phyloP scores from a whole-genome alignment of 345 rosid species.

The Ricinus communis region DNA sequence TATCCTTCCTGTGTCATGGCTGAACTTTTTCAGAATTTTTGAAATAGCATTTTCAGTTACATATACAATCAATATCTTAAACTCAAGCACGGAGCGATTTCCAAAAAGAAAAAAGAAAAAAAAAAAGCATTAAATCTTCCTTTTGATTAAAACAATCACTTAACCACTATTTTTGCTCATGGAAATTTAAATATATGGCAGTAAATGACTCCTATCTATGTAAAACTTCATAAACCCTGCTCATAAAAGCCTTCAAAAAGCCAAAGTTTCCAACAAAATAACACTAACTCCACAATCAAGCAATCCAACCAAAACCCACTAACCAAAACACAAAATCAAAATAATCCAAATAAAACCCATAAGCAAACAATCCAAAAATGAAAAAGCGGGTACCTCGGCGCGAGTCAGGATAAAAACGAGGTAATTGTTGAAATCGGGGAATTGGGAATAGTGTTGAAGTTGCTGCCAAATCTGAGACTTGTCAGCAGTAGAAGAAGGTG shows the following conservation, averaged over 20 bases:
- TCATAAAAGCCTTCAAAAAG: neutral
- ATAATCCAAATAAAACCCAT: neutral
- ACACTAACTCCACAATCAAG: neutral
- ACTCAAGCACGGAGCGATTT: too few species aligned
- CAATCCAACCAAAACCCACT: conserved; percentile 15
- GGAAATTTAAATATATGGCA: too few species aligned
- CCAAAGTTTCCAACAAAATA: neutral
- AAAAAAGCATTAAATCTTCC: too few species aligned
- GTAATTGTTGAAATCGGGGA: conserved; percentile 97
- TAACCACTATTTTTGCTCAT: too few species aligned
- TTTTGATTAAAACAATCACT: too few species aligned
- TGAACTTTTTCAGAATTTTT: too few species aligned
- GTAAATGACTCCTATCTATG: neutral
- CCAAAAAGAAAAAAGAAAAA: too few species aligned
- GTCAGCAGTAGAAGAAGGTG: conserved; percentile 75
- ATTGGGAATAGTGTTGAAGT: conserved; percentile 83
- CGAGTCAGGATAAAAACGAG: conserved; percentile 89
- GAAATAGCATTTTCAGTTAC: too few species aligned
- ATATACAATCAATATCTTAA: too few species aligned
- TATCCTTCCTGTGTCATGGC: too few species aligned
- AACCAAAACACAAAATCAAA: neutral
- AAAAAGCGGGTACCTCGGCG: conserved; percentile 53
- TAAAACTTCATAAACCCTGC: conserved; percentile 6
- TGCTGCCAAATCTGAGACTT: conserved; percentile 95
- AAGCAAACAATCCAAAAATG: conserved; percentile 9